These are phyloP conservation scores for Teunomyces stri DNA, from an alignment of 805 yeast species.

Conservation along the genomic window DNA sequence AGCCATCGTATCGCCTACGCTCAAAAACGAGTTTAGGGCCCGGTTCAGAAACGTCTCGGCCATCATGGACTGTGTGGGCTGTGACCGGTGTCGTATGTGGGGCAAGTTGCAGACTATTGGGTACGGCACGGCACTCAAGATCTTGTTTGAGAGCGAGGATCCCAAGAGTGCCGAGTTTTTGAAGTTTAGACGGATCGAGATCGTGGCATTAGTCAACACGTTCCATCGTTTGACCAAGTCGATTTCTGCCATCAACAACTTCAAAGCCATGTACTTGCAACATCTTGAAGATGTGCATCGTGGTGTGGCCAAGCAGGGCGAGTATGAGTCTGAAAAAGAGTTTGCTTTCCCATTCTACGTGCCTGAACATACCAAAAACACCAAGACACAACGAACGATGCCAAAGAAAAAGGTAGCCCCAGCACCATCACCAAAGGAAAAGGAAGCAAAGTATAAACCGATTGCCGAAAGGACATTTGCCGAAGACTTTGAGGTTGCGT, in stretches of 20 bases:
- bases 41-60: slow-evolving; percentile 88
- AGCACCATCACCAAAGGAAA: neutral
- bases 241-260: slow-evolving; percentile 67
- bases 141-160: slow-evolving; percentile 72
- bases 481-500: slow-evolving; percentile 51
- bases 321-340: slow-evolving; percentile 30
- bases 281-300: slow-evolving; percentile 40
- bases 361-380: neutral
- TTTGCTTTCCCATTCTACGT: slow-evolving; percentile 37
- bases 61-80: slow-evolving; percentile 97
- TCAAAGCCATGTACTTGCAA: slow-evolving; percentile 52
- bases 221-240: slow-evolving; percentile 90
- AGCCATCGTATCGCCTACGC: slow-evolving; percentile 41
- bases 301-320: slow-evolving; percentile 41
- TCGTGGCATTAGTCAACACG: slow-evolving; percentile 88
- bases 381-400: slow-evolving; percentile 2
- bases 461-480: slow-evolving; percentile 12
- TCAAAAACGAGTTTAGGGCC: slow-evolving; percentile 82
- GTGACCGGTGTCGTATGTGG: slow-evolving; percentile 97
- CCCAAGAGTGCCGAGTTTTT: slow-evolving; percentile 53
- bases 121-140: slow-evolving; percentile 92
- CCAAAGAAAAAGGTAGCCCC: slow-evolving; percentile 8
- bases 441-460: slow-evolving; percentile 3
- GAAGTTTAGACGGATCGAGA: slow-evolving; percentile 70
- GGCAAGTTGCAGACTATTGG: slow-evolving; percentile 97